Evolutionary conservation across 1,284 basidiomycete species (phyloP).

Genomic region (Ganoderma sp.): DNA sequence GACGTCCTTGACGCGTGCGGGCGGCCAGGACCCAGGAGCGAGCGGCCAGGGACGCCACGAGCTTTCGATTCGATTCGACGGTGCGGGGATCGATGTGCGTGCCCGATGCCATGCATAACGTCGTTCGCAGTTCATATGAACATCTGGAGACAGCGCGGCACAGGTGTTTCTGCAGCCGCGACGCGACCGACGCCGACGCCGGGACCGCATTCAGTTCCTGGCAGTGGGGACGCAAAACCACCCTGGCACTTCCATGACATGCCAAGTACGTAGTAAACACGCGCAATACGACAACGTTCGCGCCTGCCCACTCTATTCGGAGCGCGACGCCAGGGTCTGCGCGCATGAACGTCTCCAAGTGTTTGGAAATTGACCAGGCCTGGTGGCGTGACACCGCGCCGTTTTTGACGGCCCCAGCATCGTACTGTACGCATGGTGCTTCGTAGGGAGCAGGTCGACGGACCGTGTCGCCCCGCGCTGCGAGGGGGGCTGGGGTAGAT

Average conservation of each 20-base stretch:
- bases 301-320: background rate
- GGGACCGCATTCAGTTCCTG: constrained; percentile 1
- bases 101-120: background rate
- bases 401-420: background rate
- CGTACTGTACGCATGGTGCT: background rate
- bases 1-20: background rate
- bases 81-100: background rate
- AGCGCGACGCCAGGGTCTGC: background rate
- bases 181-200: background rate
- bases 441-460: background rate
- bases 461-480: background rate
- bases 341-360: background rate
- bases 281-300: background rate
- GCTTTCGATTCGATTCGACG: background rate
- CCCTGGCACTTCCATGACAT: constrained; percentile 5
- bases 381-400: background rate
- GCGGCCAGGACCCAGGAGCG: background rate
- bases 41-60: background rate
- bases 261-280: constrained; percentile 14
- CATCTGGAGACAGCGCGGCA: constrained; percentile 21
- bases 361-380: background rate
- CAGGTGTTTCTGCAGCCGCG: background rate
- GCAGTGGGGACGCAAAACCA: constrained; percentile 1
- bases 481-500: background rate
- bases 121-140: constrained; percentile 13